Percentiles rank a stretch among this genome's conserved stretches.
Evolutionary conservation across 352 stramenopile species (phyloP).

Genomic region (Pythium biforme): DNA sequence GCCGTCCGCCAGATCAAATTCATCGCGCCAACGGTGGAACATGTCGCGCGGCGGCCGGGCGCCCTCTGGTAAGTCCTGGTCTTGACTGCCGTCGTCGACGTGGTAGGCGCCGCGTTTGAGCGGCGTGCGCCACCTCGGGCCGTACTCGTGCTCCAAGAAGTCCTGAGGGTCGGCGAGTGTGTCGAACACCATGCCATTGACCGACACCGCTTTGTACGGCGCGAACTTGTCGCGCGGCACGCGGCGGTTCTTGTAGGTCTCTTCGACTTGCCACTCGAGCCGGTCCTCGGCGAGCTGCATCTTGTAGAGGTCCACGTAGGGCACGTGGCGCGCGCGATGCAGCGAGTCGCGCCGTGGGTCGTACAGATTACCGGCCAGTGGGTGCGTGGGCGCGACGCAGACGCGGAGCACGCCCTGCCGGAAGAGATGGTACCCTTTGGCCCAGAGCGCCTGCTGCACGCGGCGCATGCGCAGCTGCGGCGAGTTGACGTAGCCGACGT

Average conservation of each 20-base stretch:
- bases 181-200: slow-evolving; percentile 28
- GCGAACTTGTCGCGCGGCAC: slow-evolving; percentile 23
- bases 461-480: slow-evolving; percentile 15
- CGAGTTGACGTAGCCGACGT: slow-evolving; percentile 39
- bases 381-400: slow-evolving; percentile 35
- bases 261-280: slow-evolving; percentile 22
- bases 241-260: slow-evolving; percentile 14
- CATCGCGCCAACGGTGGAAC: not conserved
- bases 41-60: not conserved
- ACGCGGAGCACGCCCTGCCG: slow-evolving; percentile 25
- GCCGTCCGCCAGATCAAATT: not conserved
- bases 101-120: slow-evolving; percentile 7
- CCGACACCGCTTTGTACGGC: slow-evolving; percentile 17
- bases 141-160: slow-evolving; percentile 35
- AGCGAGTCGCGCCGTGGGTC: slow-evolving; percentile 16
- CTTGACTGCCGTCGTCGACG: not conserved
- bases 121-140: slow-evolving; percentile 19
- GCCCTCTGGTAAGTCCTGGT: not conserved
- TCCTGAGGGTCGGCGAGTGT: slow-evolving; percentile 29
- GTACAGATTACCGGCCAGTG: slow-evolving; percentile 31
- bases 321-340: slow-evolving; percentile 19
- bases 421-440: slow-evolving; percentile 57
- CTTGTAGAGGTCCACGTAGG: slow-evolving; percentile 37
- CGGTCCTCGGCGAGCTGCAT: slow-evolving; percentile 26
- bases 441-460: slow-evolving; percentile 16